Conservation (phyloP, 306 rosid species). For the Pyrus pyrifolia region DNA sequence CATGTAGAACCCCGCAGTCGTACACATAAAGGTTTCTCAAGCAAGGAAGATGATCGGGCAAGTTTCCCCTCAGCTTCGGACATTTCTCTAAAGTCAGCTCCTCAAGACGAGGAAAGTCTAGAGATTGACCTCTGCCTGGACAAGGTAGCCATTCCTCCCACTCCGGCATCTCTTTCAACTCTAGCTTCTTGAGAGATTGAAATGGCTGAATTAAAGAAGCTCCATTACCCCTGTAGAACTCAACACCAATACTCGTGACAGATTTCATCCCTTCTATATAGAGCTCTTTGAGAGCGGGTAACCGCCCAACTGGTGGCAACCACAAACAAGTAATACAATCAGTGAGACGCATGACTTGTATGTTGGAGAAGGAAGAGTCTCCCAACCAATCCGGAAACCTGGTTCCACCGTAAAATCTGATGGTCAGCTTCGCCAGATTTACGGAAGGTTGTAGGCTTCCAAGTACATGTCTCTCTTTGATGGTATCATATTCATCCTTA, state of each 20-base stretch:
- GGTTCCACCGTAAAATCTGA: neutral
- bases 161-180: neutral
- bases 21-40: accelerated
- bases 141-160: neutral
- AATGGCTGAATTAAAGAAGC: neutral
- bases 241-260: neutral
- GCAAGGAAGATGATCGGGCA: neutral
- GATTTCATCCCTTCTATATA: neutral
- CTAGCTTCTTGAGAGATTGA: neutral
- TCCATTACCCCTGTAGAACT: neutral
- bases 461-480: neutral
- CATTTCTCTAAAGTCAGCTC: neutral
- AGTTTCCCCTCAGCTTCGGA: neutral
- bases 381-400: constrained; percentile 15
- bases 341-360: neutral
- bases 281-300: constrained; percentile 9
- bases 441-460: neutral
- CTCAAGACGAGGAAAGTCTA: neutral
- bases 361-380: neutral
- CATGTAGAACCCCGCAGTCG: neutral
- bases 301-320: constrained; percentile 8
- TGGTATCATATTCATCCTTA: neutral
- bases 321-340: neutral
- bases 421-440: neutral
- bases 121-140: no score